phyloP scores from a whole-genome alignment of 352 stramenopile species.

The Globisporangium acanthophoron region DNA sequence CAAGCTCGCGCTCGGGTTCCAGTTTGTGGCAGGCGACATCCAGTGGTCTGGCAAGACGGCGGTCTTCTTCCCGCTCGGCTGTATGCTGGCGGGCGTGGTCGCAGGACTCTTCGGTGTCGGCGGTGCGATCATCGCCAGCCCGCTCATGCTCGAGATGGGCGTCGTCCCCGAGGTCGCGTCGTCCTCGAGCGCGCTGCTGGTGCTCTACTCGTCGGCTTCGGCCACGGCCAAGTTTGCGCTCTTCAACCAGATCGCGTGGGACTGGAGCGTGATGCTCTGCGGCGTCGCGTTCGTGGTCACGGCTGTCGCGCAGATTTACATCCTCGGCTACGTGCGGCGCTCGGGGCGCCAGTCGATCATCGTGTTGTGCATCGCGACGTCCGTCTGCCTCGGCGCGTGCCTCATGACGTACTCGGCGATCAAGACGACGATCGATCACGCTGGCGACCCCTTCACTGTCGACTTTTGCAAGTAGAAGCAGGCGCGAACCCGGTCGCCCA shows the following conservation, averaged over 20 bases:
- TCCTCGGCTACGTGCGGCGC: conserved; percentile 43
- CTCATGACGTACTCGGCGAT: conserved; percentile 54
- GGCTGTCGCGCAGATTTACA: conserved; percentile 38
- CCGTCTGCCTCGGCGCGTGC: conserved; percentile 31
- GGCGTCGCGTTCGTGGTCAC: conserved; percentile 40
- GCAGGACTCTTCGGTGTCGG: conserved; percentile 46
- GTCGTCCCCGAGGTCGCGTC: conserved; percentile 47
- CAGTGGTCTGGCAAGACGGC: conserved; percentile 36
- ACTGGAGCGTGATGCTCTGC: conserved; percentile 35
- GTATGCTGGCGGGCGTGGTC: conserved; percentile 31
- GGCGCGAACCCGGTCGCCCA: not conserved
- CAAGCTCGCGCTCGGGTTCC: conserved; percentile 35
- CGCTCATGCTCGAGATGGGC: conserved; percentile 54
- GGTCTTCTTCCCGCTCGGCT: conserved; percentile 28
- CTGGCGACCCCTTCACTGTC: conserved; percentile 25
- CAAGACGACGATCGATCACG: conserved; percentile 31
- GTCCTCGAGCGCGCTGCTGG: conserved; percentile 39
- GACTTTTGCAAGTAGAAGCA: conserved; percentile 31
- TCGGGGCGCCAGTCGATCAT: conserved; percentile 49
- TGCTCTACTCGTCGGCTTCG: conserved; percentile 45
- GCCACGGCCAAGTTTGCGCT: conserved; percentile 47
- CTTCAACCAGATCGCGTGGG: conserved; percentile 44
- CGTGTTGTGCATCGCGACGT: conserved; percentile 41
- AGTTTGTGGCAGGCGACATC: conserved; percentile 34
- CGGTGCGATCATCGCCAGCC: conserved; percentile 47